These are phyloP conservation scores for Trichoderma sp. DNA, from an alignment of 2,329 filamentous ascomycete species.

Conservation along the genomic window DNA sequence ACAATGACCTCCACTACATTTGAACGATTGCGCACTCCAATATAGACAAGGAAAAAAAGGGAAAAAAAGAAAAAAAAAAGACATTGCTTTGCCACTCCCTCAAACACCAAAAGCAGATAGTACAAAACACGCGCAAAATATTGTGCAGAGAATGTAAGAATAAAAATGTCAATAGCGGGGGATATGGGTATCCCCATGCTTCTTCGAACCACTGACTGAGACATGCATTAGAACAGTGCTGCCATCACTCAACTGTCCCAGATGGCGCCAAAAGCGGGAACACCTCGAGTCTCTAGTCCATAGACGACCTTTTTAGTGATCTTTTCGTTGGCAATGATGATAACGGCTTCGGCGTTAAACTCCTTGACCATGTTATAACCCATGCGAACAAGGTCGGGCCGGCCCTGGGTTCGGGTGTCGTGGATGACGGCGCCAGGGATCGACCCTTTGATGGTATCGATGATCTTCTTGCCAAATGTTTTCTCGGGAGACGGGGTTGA, in stretches of 20 bases:
- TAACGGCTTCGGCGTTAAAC: slow-evolving; percentile 68
- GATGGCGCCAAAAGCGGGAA: slow-evolving; percentile 73
- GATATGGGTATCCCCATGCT: not conserved
- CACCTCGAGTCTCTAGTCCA: slow-evolving; percentile 66
- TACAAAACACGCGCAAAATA: not conserved
- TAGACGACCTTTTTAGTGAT: slow-evolving; percentile 72
- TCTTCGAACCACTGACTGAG: slow-evolving; percentile 1
- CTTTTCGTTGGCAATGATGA: slow-evolving; percentile 71
- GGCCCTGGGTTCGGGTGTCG: slow-evolving; percentile 63
- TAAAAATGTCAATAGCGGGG: not conserved
- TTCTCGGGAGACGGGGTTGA: slow-evolving; percentile 62
- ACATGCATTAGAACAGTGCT: not conserved
- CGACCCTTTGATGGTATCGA: slow-evolving; percentile 58
- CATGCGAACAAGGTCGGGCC: slow-evolving; percentile 59
- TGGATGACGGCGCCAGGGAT: slow-evolving; percentile 68
- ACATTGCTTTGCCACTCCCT: not conserved
- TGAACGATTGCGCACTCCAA: not conserved
- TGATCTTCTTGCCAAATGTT: slow-evolving; percentile 64
- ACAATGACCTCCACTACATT: not conserved
- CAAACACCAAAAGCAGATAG: not conserved
- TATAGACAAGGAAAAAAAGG: not conserved
- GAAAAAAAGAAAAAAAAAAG: not conserved
- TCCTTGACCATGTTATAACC: slow-evolving; percentile 58
- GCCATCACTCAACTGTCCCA: slow-evolving; percentile 60
- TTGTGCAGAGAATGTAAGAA: slow-evolving; percentile 22